Evolutionary conservation across 1,284 basidiomycete genomes (phyloP).

Genomic region (Agaricales sp.): DNA sequence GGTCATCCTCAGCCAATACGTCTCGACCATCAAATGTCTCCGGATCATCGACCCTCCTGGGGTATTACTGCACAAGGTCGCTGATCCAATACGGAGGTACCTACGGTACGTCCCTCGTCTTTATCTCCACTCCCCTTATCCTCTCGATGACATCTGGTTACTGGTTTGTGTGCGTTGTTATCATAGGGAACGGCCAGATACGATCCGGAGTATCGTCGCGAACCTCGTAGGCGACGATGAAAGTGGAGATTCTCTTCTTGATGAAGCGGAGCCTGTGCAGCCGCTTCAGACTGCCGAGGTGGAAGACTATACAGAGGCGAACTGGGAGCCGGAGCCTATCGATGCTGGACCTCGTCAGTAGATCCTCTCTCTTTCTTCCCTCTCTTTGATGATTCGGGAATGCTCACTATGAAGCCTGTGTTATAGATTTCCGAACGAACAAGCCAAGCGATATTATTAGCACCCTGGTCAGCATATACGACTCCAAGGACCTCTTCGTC

Average conservation of each 20-base stretch:
- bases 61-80: slow-evolving; percentile 85
- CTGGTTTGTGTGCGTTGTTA: neutral
- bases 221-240: slow-evolving; percentile 78
- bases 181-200: slow-evolving; percentile 73
- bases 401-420: neutral
- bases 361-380: slow-evolving; percentile 1
- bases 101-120: slow-evolving; percentile 42
- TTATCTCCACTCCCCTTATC: slow-evolving; percentile 6
- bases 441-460: slow-evolving; percentile 87
- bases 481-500: slow-evolving; percentile 89
- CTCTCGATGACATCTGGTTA: neutral
- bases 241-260: slow-evolving; percentile 66
- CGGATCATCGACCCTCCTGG: slow-evolving; percentile 88
- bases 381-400: too few relatives aligned
- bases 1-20: slow-evolving; percentile 86
- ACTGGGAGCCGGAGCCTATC: slow-evolving; percentile 90
- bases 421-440: slow-evolving; percentile 78
- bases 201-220: slow-evolving; percentile 87
- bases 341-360: slow-evolving; percentile 81
- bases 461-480: slow-evolving; percentile 92
- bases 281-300: slow-evolving; percentile 61
- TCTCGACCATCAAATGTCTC: slow-evolving; percentile 89
- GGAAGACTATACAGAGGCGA: slow-evolving; percentile 83
- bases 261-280: slow-evolving; percentile 71
- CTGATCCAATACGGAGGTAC: slow-evolving; percentile 83